A percentile compares a stretch with the other conserved stretches of the same genome.
Evolutionary conservation across 2,329 filamentous ascomycete species (phyloP).

Genomic region (Ceratocystis colombiana): DNA sequence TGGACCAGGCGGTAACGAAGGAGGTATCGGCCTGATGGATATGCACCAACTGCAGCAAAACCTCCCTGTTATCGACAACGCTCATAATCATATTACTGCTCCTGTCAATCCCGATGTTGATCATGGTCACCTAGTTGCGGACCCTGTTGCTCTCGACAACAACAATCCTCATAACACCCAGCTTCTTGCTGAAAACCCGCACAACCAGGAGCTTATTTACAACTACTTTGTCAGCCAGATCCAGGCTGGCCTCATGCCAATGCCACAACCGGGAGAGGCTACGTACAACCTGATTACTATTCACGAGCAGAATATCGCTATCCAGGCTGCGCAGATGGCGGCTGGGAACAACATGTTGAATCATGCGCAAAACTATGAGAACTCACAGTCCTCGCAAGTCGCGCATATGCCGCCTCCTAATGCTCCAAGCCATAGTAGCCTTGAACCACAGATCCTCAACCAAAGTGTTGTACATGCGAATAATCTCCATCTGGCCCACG

Average conservation of each 20-base stretch:
- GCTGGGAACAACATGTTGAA: background rate
- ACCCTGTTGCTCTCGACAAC: background rate
- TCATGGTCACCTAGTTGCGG: background rate
- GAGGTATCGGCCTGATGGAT: background rate
- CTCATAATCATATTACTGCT: too few relatives aligned
- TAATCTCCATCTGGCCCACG: background rate
- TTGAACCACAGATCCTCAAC: background rate
- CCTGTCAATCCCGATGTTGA: background rate
- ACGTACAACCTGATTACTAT: conserved; percentile 3
- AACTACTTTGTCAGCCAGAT: conserved; percentile 10
- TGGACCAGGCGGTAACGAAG: background rate
- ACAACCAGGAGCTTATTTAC: conserved; percentile 2
- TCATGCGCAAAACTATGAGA: background rate
- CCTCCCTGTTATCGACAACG: background rate
- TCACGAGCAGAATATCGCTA: conserved; percentile 12
- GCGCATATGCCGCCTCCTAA: background rate
- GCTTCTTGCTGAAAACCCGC: background rate
- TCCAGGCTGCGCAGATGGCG: conserved; percentile 9
- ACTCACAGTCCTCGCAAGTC: background rate
- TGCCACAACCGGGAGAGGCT: conserved; percentile 5
- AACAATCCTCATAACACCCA: background rate
- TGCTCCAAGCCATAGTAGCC: background rate
- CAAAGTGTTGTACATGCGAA: background rate
- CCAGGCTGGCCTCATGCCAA: background rate
- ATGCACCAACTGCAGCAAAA: conserved; percentile 15